Evolutionary conservation across 2,329 filamentous ascomycete genomes (phyloP).

Genomic region (Phialocephala sp.): DNA sequence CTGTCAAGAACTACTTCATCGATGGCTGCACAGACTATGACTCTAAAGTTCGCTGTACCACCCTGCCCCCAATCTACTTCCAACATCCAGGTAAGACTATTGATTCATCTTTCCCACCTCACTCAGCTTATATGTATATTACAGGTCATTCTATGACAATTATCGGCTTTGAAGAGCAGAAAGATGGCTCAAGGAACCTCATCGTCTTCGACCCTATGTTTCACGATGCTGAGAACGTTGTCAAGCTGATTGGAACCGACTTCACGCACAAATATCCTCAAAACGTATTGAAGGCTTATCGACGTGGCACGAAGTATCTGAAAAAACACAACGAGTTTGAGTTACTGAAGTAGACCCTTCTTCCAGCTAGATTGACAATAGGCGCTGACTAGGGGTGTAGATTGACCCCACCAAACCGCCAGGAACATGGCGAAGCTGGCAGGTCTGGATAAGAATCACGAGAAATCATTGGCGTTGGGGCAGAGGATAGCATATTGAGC

Average conservation of each 20-base stretch:
- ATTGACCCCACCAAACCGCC: background rate
- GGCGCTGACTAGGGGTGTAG: background rate
- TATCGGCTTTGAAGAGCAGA: slow-evolving; percentile 77
- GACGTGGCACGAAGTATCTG: slow-evolving; percentile 71
- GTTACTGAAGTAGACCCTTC: slow-evolving; percentile 65
- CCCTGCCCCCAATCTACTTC: slow-evolving; percentile 84
- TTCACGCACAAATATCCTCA: slow-evolving; percentile 54
- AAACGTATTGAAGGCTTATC: slow-evolving; percentile 72
- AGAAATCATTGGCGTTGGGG: background rate
- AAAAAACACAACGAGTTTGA: slow-evolving; percentile 79
- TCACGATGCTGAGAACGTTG: slow-evolving; percentile 68
- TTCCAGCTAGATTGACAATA: too few relatives aligned
- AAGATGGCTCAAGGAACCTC: slow-evolving; percentile 68
- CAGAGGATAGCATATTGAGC: background rate
- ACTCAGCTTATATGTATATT: background rate
- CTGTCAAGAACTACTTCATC: slow-evolving; percentile 78
- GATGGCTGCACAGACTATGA: slow-evolving; percentile 54
- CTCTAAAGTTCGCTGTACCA: slow-evolving; percentile 72
- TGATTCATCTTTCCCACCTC: background rate
- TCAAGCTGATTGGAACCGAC: slow-evolving; percentile 58
- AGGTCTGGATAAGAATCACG: background rate
- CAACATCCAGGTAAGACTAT: slow-evolving; percentile 71
- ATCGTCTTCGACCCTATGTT: slow-evolving; percentile 91
- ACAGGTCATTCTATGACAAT: slow-evolving; percentile 88
- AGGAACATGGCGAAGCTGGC: background rate